Evolutionary conservation across 257 asterid species (phyloP), one percentile per base, ranked within the genome.

Genomic region (Solanum arcanum): DNA sequence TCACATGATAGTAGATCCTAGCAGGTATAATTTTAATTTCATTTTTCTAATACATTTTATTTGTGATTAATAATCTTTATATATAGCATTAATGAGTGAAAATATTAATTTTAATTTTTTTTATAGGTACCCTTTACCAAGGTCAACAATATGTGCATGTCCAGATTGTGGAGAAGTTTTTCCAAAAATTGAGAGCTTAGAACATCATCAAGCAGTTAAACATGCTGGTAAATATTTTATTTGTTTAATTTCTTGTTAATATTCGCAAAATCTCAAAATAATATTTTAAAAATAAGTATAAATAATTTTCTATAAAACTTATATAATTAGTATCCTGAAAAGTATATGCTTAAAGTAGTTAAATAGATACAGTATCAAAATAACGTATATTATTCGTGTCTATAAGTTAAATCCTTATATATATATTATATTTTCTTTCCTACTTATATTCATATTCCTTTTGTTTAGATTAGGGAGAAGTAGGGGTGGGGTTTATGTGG

Each of bases 101-200:
- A 31, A 31, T 31, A 7, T 4, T 70, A 7, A 37, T 83, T 33
- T 31, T 13, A 52, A 16, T 74, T 59, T 33, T 6, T n/a, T 11
- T 33, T 46, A 76, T 75, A 96, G 99, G 90, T 95, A 94, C 84
- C 96, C 98, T 44, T 70, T 94, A 91, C 93, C 98, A 31, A 95
- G 99, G 60, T 90, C 98, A 85, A 94, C 95, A 0, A 90, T 95
- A 62, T 96, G 96, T 90, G 94, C 95, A 87, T 96, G 99, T 87
- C 83, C 98, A 0, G 94, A 94, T 25, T 96, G 99, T 87, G 98
- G 99, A 68, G 99, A 96, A 89, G 95, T 95, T 72, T 96, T 96
- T 88, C 97, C 98, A 15, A 96, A 93, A 89, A 88, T 94, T 87
- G 98, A 95, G 91, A 96, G 96, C 91, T 90, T 96, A 90, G 96